Conservation (phyloP, 2,329 filamentous ascomycete genomes). For the Fusarium caatingaense region DNA sequence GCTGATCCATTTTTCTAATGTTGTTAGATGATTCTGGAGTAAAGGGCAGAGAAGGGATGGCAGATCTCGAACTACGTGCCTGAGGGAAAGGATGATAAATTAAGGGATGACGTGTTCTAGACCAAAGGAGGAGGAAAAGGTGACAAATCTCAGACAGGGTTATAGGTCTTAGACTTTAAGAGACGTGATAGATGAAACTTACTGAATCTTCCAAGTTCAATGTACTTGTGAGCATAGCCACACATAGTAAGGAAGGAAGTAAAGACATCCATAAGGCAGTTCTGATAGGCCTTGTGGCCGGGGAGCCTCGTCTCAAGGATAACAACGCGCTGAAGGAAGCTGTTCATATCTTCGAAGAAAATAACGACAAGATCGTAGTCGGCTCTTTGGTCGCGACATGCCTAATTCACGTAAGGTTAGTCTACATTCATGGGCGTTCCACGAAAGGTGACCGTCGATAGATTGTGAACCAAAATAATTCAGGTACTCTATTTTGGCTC, state of each 20-base stretch:
- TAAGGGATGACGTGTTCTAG: too few species aligned
- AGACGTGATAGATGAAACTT: neutral
- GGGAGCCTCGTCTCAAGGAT: slow-evolving; percentile 51
- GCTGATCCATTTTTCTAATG: slow-evolving; percentile 45
- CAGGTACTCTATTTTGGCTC: too few species aligned
- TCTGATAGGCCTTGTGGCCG: slow-evolving; percentile 46
- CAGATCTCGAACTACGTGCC: too few species aligned
- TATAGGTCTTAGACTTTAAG: too few species aligned
- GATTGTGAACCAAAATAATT: too few species aligned
- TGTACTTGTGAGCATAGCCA: slow-evolving; percentile 50
- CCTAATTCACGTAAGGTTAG: slow-evolving; percentile 9
- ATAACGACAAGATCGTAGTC: slow-evolving; percentile 54
- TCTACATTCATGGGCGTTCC: too few species aligned
- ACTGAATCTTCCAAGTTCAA: slow-evolving; percentile 49
- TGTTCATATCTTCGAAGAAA: slow-evolving; percentile 55
- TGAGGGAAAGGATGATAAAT: too few species aligned
- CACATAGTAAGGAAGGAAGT: slow-evolving; percentile 50
- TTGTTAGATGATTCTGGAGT: neutral
- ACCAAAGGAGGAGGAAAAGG: too few species aligned
- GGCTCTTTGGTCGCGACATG: slow-evolving; percentile 47
- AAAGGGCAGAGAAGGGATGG: too few species aligned
- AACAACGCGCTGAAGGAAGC: slow-evolving; percentile 51
- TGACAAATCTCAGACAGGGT: too few species aligned
- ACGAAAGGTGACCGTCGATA: too few species aligned
- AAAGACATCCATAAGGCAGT: slow-evolving; percentile 53